Base-by-base conservation (phyloP, 371 early-diverging fungal species). In the Circinella minor region DNA sequence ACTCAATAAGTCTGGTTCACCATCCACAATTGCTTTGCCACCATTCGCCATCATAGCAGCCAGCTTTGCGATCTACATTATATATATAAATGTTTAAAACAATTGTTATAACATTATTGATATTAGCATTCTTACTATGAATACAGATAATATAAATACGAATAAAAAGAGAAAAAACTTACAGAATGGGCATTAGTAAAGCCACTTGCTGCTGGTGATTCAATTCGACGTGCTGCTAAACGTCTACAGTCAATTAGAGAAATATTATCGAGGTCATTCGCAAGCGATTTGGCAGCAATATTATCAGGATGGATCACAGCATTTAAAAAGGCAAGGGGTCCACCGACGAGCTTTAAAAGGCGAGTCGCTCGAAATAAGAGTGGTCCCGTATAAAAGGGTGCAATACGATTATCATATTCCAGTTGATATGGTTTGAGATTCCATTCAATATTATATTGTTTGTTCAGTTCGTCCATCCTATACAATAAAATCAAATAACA, bases 41-140 rank as follows among this genome's bases (percentile, higher is more conserved):
- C 79, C 68, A 70, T 90, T 91, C 17, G 89, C 88, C 87, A 91
- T 83, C 69, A 90, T 79, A 11, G 90, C 88, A 43, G 85, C 89
- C 37, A 92, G 71, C 57, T 81, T 84, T 4, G 87, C 91, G 11
- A 91, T 76, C 86, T 87, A 69, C 51, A 36, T 60, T 13, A 17
- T 7, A 60, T 60, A 60, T 17, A 60, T 17, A 34, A 1, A 51
- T 51, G 1, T 51, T 27, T 1, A 36, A 36, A 3, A 18, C 15
- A n/a, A 15, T 47, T 27, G 27, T 27, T 27, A 27, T 2, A 27
- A 47, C 47, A 9, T 14, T 39, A 27, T 13, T 57, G 13, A 17
- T 59, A 13, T 59, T 34, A 59, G 27, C 36, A 59, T 59, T 2
- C 7, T 17, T 60, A 4, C 4, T 37, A 15, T 17, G 4, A 37